A percentile compares a stretch with the other conserved stretches of the same genome.
Evolutionary conservation across 331 rosid genomes (phyloP).

Genomic region (Dryas integrifolia): DNA sequence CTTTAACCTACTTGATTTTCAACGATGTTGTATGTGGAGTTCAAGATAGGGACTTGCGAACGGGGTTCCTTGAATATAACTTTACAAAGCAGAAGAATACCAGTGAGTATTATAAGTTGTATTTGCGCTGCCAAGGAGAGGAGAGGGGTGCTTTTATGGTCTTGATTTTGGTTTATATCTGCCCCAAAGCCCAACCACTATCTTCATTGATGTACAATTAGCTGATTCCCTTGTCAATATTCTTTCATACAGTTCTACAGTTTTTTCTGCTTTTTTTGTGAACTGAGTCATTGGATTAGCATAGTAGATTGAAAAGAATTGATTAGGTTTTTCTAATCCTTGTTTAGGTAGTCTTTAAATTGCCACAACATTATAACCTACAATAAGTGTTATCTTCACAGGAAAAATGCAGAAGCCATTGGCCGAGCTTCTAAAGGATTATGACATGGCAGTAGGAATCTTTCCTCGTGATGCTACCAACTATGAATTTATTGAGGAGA

Average conservation of each 20-base stretch:
- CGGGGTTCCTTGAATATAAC: not conserved
- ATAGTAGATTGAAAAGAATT: slow-evolving; percentile 1
- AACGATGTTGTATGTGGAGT: not conserved
- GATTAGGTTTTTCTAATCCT: not conserved
- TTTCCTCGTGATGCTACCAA: slow-evolving; percentile 93
- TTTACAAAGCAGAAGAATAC: not conserved
- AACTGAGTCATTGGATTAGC: slow-evolving; percentile 1
- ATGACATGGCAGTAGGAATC: slow-evolving; percentile 73
- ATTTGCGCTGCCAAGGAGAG: not conserved
- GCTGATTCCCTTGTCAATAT: not conserved
- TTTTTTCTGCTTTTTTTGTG: not conserved
- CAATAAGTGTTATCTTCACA: slow-evolving; percentile 19
- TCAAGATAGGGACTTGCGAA: not conserved
- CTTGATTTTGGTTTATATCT: not conserved
- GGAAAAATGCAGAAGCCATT: slow-evolving; percentile 94
- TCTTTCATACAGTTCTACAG: not conserved
- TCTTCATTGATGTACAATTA: not conserved
- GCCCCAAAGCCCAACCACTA: not conserved
- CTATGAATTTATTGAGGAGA: slow-evolving; percentile 85
- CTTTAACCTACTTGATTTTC: not conserved
- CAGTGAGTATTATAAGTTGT: not conserved
- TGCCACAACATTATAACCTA: not conserved
- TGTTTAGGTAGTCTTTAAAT: not conserved
- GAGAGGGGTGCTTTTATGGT: not conserved
- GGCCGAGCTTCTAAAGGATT: slow-evolving; percentile 76